Evolutionary conservation across 306 rosid genomes (phyloP).

Genomic region (Glycyrrhiza uralensis): DNA sequence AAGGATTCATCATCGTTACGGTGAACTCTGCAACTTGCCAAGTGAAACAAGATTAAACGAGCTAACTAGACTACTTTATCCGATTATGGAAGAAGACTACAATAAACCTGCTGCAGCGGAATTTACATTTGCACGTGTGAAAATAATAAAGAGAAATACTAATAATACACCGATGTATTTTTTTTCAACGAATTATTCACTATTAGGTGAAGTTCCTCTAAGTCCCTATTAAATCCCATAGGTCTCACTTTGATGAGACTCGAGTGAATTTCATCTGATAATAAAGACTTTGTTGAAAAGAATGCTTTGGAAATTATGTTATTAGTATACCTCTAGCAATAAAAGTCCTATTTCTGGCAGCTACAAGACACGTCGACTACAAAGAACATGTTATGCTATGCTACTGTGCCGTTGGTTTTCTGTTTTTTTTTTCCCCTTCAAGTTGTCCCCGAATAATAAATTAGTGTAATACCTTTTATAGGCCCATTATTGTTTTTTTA

Average conservation of each 20-base stretch:
- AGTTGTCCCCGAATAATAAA: too few relatives aligned
- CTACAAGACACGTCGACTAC: too few relatives aligned
- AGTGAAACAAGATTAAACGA: background rate
- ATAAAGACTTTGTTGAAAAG: too few relatives aligned
- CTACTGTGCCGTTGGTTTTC: too few relatives aligned
- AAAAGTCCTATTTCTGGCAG: too few relatives aligned
- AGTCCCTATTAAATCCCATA: background rate
- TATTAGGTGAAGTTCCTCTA: background rate
- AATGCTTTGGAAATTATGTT: too few relatives aligned
- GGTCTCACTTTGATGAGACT: background rate
- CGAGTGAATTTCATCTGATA: background rate
- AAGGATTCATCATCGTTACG: constrained; percentile 36
- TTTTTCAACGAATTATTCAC: background rate
- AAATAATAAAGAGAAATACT: background rate
- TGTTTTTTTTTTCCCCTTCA: too few relatives aligned
- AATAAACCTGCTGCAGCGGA: background rate
- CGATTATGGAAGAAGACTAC: background rate
- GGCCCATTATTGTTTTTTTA: too few relatives aligned
- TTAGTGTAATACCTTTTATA: too few relatives aligned
- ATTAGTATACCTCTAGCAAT: too few relatives aligned
- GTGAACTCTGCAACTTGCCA: constrained; percentile 5
- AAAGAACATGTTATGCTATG: too few relatives aligned
- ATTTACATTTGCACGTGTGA: background rate
- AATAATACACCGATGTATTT: too few relatives aligned
- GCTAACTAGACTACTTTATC: background rate